These are phyloP conservation scores for Coix lacrymajobi DNA, from an alignment of 176 grass and related monocot species.

Conservation along the genomic window DNA sequence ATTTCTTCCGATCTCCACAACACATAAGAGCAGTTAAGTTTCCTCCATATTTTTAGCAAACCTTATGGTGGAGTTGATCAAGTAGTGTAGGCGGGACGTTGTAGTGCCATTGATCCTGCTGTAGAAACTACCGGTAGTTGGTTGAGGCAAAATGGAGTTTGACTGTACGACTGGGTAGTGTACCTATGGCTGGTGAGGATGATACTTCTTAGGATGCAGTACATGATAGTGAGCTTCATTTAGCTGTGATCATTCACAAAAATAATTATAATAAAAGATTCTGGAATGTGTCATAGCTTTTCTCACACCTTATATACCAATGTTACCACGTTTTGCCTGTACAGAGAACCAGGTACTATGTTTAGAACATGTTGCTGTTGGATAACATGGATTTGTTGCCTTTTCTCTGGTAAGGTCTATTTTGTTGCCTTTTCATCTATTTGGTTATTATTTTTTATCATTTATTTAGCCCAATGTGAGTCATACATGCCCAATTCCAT, in stretches of 20 bases:
- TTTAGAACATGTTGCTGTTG: background rate
- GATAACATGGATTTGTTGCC: background rate
- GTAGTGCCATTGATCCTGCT: constrained; percentile 25
- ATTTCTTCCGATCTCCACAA: constrained; percentile 35
- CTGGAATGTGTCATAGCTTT: background rate
- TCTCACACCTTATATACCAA: background rate
- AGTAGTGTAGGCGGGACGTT: constrained; percentile 9
- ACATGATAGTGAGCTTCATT: constrained; percentile 39
- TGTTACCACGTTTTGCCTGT: background rate
- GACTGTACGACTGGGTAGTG: constrained; percentile 18
- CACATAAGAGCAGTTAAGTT: constrained; percentile 17
- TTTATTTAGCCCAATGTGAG: too few species aligned
- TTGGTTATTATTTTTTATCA: too few species aligned
- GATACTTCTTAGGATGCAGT: constrained; percentile 42
- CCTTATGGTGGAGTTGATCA: background rate
- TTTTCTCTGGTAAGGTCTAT: background rate
- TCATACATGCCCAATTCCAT: too few species aligned
- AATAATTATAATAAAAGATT: constrained; percentile 22
- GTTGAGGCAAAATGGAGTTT: constrained; percentile 28
- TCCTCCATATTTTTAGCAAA: constrained; percentile 6
- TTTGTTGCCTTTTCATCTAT: background rate
- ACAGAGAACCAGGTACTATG: background rate
- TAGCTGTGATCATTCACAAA: constrained; percentile 42
- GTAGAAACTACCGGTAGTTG: constrained; percentile 47
- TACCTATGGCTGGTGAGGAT: constrained; percentile 23